Conservation (phyloP, 495 filamentous ascomycete species). For the Monascus purpureus region DNA sequence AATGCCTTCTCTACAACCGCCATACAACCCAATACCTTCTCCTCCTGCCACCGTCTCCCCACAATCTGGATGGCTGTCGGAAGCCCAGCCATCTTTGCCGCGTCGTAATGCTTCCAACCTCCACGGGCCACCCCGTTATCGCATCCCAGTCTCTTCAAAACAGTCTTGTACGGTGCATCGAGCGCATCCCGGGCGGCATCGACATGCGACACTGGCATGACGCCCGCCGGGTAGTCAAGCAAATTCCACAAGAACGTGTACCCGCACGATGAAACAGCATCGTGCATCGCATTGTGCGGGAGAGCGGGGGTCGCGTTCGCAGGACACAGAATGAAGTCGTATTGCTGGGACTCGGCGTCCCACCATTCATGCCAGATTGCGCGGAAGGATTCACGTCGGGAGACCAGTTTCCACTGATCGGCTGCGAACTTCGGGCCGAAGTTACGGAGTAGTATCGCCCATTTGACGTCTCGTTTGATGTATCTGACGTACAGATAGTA, state of each 20-base stretch:
- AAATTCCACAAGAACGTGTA: conserved; percentile 96
- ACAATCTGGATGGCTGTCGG: conserved; percentile 83
- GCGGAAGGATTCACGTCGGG: conserved; percentile 62
- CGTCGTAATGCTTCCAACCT: conserved; percentile 82
- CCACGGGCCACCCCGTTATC: conserved; percentile 68
- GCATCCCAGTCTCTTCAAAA: conserved; percentile 19
- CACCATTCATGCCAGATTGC: conserved; percentile 73
- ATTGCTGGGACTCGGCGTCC: conserved; percentile 44
- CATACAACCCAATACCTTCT: conserved; percentile 85
- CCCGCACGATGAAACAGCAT: conserved; percentile 76
- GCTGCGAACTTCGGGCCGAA: conserved; percentile 57
- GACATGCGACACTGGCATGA: conserved; percentile 79
- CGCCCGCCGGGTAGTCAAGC: conserved; percentile 77
- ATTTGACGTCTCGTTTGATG: conserved; percentile 56
- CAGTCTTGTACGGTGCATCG: conserved; percentile 37
- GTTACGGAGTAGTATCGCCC: conserved; percentile 60
- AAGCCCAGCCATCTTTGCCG: conserved; percentile 68
- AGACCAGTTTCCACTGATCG: conserved; percentile 72
- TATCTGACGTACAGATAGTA: conserved; percentile 85
- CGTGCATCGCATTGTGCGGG: conserved; percentile 74
- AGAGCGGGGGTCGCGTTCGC: conserved; percentile 85
- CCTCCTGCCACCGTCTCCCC: conserved; percentile 73
- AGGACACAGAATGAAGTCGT: conserved; percentile 74
- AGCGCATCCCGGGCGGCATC: conserved; percentile 55
- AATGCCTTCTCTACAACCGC: conserved; percentile 58